Percentiles rank a stretch among this genome's conserved stretches.
phyloP scores from a whole-genome alignment of 1,284 basidiomycete genomes.

The Irpex sp. region DNA sequence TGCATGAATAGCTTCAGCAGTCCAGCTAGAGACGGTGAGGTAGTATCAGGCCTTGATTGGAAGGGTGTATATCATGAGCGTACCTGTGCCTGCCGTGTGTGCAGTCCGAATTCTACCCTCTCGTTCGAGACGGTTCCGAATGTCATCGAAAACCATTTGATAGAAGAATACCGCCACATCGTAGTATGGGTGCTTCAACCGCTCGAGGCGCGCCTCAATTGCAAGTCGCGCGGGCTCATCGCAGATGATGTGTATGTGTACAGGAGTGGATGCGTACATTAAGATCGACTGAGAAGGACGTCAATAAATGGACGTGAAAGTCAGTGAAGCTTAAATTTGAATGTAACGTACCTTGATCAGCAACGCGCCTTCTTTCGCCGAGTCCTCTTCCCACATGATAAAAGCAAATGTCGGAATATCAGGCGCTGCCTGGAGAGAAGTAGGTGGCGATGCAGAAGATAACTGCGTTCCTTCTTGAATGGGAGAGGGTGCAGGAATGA shows the following conservation, averaged over 20 bases:
- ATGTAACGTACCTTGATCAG: slow-evolving; percentile 39
- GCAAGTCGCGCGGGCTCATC: slow-evolving; percentile 36
- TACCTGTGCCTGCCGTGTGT: slow-evolving; percentile 44
- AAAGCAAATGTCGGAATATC: slow-evolving; percentile 40
- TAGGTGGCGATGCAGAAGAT: neutral
- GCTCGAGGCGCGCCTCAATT: slow-evolving; percentile 32
- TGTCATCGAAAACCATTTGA: slow-evolving; percentile 33
- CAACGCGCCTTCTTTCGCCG: slow-evolving; percentile 41
- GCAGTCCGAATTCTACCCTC: slow-evolving; percentile 43
- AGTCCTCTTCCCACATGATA: slow-evolving; percentile 41
- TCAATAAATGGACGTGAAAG: slow-evolving; percentile 1
- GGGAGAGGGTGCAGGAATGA: neutral
- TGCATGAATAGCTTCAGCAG: slow-evolving; percentile 47
- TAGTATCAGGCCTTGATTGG: neutral
- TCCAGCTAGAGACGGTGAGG: slow-evolving; percentile 29
- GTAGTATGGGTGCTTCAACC: slow-evolving; percentile 34
- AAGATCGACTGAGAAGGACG: slow-evolving; percentile 34
- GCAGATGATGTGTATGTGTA: slow-evolving; percentile 46
- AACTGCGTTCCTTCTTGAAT: neutral
- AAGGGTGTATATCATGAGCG: slow-evolving; percentile 19
- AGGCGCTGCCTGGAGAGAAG: neutral
- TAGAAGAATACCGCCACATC: slow-evolving; percentile 38
- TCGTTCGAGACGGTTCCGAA: slow-evolving; percentile 39
- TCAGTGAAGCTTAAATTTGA: neutral
- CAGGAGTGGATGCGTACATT: slow-evolving; percentile 39